A percentile compares a stretch with the other conserved stretches of the same genome.
These are phyloP conservation scores for Cephaloascus albidus DNA, from an alignment of 805 yeast genomes.

Conservation along the genomic window DNA sequence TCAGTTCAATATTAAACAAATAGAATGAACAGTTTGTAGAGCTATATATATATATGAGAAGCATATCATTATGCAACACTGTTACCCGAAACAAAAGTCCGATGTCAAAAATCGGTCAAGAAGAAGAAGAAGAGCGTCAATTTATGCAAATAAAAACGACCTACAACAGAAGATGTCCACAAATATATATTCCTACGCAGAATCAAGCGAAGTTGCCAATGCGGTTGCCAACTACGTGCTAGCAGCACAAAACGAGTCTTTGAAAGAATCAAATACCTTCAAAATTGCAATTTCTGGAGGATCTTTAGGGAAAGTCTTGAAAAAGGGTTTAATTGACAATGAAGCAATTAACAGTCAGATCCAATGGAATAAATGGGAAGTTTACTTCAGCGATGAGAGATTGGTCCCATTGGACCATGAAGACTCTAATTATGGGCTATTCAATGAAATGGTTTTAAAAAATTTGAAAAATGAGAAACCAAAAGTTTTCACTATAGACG, in stretches of 20 bases:
- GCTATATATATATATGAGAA: too few relatives aligned
- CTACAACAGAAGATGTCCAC: slow-evolving; percentile 24
- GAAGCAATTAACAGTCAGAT: slow-evolving; percentile 29
- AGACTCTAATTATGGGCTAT: slow-evolving; percentile 81
- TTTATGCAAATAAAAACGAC: background rate
- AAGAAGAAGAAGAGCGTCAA: too few relatives aligned
- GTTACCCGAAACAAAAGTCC: background rate
- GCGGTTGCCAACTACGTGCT: slow-evolving; percentile 59
- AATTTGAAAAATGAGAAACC: slow-evolving; percentile 43
- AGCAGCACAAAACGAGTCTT: slow-evolving; percentile 50
- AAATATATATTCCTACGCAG: slow-evolving; percentile 38
- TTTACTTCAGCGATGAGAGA: slow-evolving; percentile 87
- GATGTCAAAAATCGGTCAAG: too few relatives aligned
- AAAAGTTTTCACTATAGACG: slow-evolving; percentile 58
- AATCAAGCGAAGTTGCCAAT: slow-evolving; percentile 50
- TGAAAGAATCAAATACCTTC: slow-evolving; percentile 37
- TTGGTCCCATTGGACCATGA: slow-evolving; percentile 72
- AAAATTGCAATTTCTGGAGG: slow-evolving; percentile 88
- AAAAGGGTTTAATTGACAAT: slow-evolving; percentile 58
- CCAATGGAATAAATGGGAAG: slow-evolving; percentile 68
- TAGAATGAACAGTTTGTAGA: too few relatives aligned
- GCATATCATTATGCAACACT: too few relatives aligned
- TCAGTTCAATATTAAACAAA: slow-evolving; percentile 4
- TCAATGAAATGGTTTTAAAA: slow-evolving; percentile 53
- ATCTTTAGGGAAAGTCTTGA: slow-evolving; percentile 68